Evolutionary conservation across 768 basidiomycete species (phyloP).

Genomic region (Lactarius pseudohatsudake): DNA sequence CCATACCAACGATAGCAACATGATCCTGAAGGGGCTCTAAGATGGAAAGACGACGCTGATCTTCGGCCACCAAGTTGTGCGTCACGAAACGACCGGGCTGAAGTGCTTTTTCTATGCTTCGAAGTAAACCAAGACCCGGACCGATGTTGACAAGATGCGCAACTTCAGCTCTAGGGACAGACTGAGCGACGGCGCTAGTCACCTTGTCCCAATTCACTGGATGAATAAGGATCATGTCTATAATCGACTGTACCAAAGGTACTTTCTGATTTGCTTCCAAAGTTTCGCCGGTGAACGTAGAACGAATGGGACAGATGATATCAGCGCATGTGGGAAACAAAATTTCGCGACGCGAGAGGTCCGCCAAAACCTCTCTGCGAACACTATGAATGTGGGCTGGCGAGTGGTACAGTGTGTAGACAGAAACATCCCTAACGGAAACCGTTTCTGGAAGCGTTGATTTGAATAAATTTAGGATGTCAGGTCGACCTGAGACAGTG

Average conservation of each 20-base stretch:
- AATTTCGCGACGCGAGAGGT: constrained; percentile 46
- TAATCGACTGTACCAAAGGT: constrained; percentile 21
- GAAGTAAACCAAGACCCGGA: constrained; percentile 44
- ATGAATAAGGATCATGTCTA: constrained; percentile 28
- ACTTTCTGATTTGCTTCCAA: constrained; percentile 11
- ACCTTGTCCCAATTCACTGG: constrained; percentile 48
- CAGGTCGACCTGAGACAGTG: constrained; percentile 60
- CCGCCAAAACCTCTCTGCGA: constrained; percentile 44
- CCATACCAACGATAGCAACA: constrained; percentile 74
- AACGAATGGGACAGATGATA: constrained; percentile 34
- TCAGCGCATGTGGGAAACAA: constrained; percentile 50
- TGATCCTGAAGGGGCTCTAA: constrained; percentile 43
- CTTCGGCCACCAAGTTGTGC: constrained; percentile 11
- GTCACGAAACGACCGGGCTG: constrained; percentile 28
- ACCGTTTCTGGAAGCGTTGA: constrained; percentile 38
- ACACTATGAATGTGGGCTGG: constrained; percentile 36
- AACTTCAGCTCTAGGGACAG: constrained; percentile 30
- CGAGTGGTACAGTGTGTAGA: constrained; percentile 57
- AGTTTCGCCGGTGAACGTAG: constrained; percentile 21
- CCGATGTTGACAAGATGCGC: constrained; percentile 52
- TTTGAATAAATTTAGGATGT: constrained; percentile 47
- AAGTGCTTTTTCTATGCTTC: constrained; percentile 41
- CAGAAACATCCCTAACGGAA: constrained; percentile 43
- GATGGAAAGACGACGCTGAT: background rate
- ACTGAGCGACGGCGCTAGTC: constrained; percentile 30